phyloP scores from a whole-genome alignment of 352 stramenopile genomes.

The Phytophthora chlamydospora region DNA sequence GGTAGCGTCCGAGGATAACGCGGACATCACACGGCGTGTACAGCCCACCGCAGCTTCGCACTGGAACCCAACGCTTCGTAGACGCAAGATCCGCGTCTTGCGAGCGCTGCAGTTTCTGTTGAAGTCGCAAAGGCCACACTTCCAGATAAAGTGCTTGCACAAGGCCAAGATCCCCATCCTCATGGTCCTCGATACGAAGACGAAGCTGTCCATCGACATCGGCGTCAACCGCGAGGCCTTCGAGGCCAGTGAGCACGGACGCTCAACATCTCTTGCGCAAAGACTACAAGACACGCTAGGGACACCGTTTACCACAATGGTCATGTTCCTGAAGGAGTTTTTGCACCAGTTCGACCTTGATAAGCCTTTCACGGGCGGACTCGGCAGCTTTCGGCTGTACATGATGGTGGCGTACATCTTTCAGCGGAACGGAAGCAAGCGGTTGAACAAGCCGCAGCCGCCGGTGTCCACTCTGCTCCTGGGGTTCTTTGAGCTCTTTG shows the following conservation, averaged over 20 bases:
- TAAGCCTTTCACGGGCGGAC: constrained; percentile 79
- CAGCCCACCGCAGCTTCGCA: constrained; percentile 53
- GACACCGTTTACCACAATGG: constrained; percentile 52
- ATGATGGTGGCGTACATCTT: constrained; percentile 83
- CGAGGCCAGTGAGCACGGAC: constrained; percentile 61
- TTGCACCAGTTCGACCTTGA: constrained; percentile 78
- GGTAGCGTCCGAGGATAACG: constrained; percentile 24
- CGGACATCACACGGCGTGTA: constrained; percentile 36
- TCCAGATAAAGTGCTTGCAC: constrained; percentile 66
- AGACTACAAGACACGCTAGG: constrained; percentile 53
- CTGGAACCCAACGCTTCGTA: constrained; percentile 74
- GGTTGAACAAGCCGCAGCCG: constrained; percentile 18
- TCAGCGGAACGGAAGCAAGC: constrained; percentile 22
- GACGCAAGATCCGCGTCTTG: constrained; percentile 61
- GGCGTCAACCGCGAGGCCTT: constrained; percentile 71
- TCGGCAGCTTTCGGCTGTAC: constrained; percentile 83
- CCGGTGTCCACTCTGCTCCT: constrained; percentile 43
- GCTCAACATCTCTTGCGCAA: constrained; percentile 64
- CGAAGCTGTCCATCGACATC: constrained; percentile 62
- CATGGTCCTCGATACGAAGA: constrained; percentile 63
- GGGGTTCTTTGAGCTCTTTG: constrained; percentile 71
- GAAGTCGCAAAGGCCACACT: constrained; percentile 49
- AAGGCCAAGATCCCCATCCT: constrained; percentile 83
- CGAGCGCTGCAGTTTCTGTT: constrained; percentile 64
- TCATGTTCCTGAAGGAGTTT: constrained; percentile 81